phyloP scores from a whole-genome alignment of 768 basidiomycete species.

The Lactarius sp. region DNA sequence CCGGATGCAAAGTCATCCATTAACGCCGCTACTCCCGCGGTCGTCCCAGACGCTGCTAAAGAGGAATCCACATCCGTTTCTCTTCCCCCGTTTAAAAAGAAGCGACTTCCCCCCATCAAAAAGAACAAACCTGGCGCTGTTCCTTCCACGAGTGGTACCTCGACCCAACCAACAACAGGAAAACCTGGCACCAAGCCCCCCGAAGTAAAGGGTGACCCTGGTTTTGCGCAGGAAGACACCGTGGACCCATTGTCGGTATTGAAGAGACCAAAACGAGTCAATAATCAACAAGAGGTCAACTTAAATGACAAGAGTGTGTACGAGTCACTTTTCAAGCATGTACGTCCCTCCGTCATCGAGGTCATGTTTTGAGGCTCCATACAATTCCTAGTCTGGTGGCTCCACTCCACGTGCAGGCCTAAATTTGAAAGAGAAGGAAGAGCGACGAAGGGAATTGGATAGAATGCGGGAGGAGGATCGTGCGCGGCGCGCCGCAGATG shows the following conservation, averaged over 20 bases:
- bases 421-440: slow-evolving; percentile 28
- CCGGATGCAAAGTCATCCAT: slow-evolving; percentile 14
- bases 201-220: slow-evolving; percentile 6
- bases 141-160: slow-evolving; percentile 6
- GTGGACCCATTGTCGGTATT: slow-evolving; percentile 20
- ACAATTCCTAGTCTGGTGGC: slow-evolving; percentile 19
- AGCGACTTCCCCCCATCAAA: slow-evolving; percentile 24
- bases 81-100: slow-evolving; percentile 26
- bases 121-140: slow-evolving; percentile 21
- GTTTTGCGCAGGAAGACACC: slow-evolving; percentile 1
- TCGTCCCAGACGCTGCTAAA: slow-evolving; percentile 11
- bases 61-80: slow-evolving; percentile 19
- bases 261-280: slow-evolving; percentile 23
- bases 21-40: slow-evolving; percentile 2
- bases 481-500: slow-evolving; percentile 25
- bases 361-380: slow-evolving; percentile 1
- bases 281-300: slow-evolving; percentile 26
- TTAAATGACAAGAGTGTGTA: slow-evolving; percentile 27
- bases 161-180: slow-evolving; percentile 3
- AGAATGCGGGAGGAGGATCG: slow-evolving; percentile 31
- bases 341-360: slow-evolving; percentile 15
- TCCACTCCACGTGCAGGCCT: slow-evolving; percentile 27
- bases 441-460: slow-evolving; percentile 29
- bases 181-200: slow-evolving; percentile 6
- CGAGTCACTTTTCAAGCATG: slow-evolving; percentile 26